Percentiles rank a stretch among this genome's conserved stretches.
Evolutionary conservation across 2,329 filamentous ascomycete species (phyloP).

Genomic region (Aspergillus niger): DNA sequence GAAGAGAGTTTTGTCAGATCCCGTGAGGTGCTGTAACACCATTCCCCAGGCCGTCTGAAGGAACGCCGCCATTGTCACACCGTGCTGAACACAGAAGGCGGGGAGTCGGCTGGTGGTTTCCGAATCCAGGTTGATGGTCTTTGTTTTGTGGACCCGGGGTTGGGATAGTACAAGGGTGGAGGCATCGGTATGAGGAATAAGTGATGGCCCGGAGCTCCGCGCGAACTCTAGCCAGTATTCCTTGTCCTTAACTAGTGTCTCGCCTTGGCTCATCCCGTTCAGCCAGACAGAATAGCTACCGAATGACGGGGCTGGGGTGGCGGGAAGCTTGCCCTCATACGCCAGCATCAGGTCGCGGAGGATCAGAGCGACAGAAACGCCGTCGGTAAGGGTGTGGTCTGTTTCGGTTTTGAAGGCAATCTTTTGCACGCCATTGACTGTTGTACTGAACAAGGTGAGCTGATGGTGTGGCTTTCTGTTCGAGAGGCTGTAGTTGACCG

Average conservation of each 20-base stretch:
- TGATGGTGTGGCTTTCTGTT: neutral
- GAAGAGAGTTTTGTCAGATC: neutral
- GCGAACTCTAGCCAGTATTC: neutral
- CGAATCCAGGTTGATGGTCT: neutral
- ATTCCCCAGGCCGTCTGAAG: neutral
- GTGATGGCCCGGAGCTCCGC: neutral
- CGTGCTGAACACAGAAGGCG: neutral
- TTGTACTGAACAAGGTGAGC: neutral
- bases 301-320: neutral
- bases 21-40: neutral
- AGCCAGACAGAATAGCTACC: neutral
- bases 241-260: neutral
- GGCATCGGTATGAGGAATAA: neutral
- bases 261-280: neutral
- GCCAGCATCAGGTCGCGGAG: neutral
- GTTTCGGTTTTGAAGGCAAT: neutral
- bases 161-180: neutral
- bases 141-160: neutral
- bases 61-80: neutral
- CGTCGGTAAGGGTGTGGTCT: neutral
- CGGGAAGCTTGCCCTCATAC: neutral
- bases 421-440: neutral
- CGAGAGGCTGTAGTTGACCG: neutral
- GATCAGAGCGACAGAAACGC: neutral
- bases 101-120: neutral